Base-by-base conservation (phyloP, 2,329 filamentous ascomycete species). In the Venturia asperata region DNA sequence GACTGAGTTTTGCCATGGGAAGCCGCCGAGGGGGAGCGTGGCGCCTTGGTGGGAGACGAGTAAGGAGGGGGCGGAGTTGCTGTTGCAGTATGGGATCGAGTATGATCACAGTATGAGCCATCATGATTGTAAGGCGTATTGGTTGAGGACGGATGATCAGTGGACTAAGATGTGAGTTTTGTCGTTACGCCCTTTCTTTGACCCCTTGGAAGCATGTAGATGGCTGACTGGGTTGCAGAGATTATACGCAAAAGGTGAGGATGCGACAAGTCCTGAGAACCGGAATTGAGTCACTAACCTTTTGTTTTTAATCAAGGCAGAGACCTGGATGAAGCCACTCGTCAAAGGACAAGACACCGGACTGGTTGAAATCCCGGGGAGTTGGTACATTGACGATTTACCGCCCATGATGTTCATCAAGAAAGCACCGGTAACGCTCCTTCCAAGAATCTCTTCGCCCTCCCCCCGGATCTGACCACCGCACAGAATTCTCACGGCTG, bases 1-100 rank as follows among this genome's bases (percentile, higher is more conserved):
- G 42, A 90, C 85, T 0, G 84, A 87, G 0, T 88, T 92, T 70
- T 83, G 82, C 49, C 27, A 37, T 19, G 74, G 68, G 27, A 90
- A 90, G 75, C 86, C 86, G 0, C 89, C 89, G 0, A 79, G 87
- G 0, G 89, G 89, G 0, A 87, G 82, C 49, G 88, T 91, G 0
- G 88, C 88, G 0, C 89, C 89, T 0, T 92, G 84, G 60, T 92
- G 88, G 88, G 88, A 91, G 71, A 86, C 84, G 0, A 86, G 83
- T 67, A 81, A 84, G 68, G 88, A 90, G 71, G 87, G 86, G 3
- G 83, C 84, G 0, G 83, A 89, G 68, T 74, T 89, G n/a, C 77
- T 89, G 69, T 78, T 88, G 19, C 80, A 79, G 68, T 89, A 89
- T 70, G 86, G 87, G 19, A 84, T 89, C 67, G 85, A 88, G 69